Percentiles rank a stretch among this genome's conserved stretches.
Evolutionary conservation across 2,329 filamentous ascomycete species (phyloP).

Genomic region (Pyrenochaeta sp.): DNA sequence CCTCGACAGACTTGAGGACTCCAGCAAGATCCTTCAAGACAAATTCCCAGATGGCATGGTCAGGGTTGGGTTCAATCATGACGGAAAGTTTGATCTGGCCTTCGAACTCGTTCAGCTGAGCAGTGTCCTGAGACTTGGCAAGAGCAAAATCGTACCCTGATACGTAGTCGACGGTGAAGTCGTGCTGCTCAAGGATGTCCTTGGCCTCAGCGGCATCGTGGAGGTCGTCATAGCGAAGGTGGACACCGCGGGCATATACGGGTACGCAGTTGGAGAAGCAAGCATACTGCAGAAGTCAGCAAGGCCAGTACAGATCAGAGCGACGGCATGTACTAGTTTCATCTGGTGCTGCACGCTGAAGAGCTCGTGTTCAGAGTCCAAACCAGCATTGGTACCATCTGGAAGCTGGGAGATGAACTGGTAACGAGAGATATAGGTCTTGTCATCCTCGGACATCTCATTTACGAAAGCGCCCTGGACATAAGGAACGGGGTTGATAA

Average conservation of each 20-base stretch:
- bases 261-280: constrained; percentile 34
- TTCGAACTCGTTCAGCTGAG: constrained; percentile 38
- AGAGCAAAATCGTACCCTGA: constrained; percentile 33
- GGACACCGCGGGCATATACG: constrained; percentile 31
- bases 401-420: constrained; percentile 28
- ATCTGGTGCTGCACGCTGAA: constrained; percentile 35
- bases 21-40: constrained; percentile 19
- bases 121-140: constrained; percentile 36
- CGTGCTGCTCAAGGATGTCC: constrained; percentile 28
- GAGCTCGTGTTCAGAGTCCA: constrained; percentile 33
- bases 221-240: constrained; percentile 52
- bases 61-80: constrained; percentile 24
- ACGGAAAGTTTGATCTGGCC: constrained; percentile 40
- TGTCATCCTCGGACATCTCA: constrained; percentile 31
- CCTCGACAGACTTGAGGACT: constrained; percentile 21
- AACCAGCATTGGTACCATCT: constrained; percentile 30
- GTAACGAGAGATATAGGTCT: constrained; percentile 36
- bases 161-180: constrained; percentile 30
- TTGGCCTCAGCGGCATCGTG: constrained; percentile 42
- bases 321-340: constrained; percentile 35
- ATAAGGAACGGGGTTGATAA: constrained; percentile 22
- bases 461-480: constrained; percentile 32
- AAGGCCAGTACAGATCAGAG: constrained; percentile 2
- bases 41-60: constrained; percentile 21
- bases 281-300: constrained; percentile 36